phyloP scores from a whole-genome alignment of 176 grass and related monocot species.

The Areca catechu region DNA sequence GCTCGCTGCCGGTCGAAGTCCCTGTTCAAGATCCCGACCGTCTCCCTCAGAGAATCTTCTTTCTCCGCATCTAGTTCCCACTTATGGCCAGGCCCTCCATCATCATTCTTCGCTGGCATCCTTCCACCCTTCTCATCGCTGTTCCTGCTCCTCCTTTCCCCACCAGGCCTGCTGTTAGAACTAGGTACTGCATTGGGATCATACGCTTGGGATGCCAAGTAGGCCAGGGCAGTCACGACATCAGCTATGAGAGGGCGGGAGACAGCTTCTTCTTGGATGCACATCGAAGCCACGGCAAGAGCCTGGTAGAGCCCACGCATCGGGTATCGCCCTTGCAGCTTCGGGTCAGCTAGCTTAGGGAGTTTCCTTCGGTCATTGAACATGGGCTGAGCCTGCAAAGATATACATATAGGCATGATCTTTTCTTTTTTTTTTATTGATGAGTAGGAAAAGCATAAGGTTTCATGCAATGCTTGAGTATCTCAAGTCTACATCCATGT shows the following conservation, averaged over 20 bases:
- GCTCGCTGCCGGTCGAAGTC: slow-evolving; percentile 57
- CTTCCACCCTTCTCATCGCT: slow-evolving; percentile 20
- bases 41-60: slow-evolving; percentile 41
- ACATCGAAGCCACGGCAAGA: background rate
- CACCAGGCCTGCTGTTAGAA: slow-evolving; percentile 26
- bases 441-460: too few relatives aligned
- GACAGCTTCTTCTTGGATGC: slow-evolving; percentile 3
- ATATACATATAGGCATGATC: too few relatives aligned
- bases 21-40: slow-evolving; percentile 39
- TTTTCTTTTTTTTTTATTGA: too few relatives aligned
- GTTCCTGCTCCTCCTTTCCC: slow-evolving; percentile 26
- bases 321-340: background rate
- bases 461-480: too few relatives aligned
- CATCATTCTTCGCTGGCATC: slow-evolving; percentile 21
- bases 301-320: slow-evolving; percentile 1
- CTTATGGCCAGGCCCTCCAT: slow-evolving; percentile 31
- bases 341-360: background rate
- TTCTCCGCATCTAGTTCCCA: slow-evolving; percentile 12
- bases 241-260: background rate
- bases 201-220: slow-evolving; percentile 33
- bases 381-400: background rate
- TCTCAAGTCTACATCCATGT: too few relatives aligned
- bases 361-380: slow-evolving; percentile 3
- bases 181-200: slow-evolving; percentile 25
- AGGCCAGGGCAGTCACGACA: slow-evolving; percentile 1